Base-by-base conservation (phyloP, 495 filamentous ascomycete genomes). In the Friedmanniomyces simplex region DNA sequence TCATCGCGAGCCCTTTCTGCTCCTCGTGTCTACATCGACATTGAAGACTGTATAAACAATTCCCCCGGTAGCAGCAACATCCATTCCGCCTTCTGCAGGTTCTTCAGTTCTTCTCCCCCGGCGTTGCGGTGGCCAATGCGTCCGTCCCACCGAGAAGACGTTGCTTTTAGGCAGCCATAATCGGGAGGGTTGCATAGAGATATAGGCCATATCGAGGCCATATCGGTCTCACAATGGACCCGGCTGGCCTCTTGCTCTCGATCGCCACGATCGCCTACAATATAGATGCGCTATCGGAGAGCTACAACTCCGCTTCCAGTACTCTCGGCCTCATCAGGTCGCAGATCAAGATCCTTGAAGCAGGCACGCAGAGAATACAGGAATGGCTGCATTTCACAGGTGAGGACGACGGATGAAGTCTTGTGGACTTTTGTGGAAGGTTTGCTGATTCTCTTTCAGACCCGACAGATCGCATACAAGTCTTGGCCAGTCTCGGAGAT, bases 311-410 rank as follows among this genome's bases (percentile, higher is more conserved):
- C 11, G 50, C 56, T 24, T 28, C 32, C 10, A 34, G 26, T 13
- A 58, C 56, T 1, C 30, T 58, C 7, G 24, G 18, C 20, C 25
- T 45, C 11, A 46, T 58, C 37, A 46, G 25, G 20, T 16, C 32
- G 2, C 56, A 58, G 28, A 46, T 58, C 22, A 26, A 32, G 41
- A 22, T 36, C 8, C 30, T 58, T 7, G 39, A 58, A 25, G 30
- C 48, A 6, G 47, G 48, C 1, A 48, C 49, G 16, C 18, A 41
- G 30, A 20, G 56, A 6, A 58, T 58, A 13, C 56, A 58, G 39
- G 56, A 58, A 58, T 58, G 56, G 56, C 56, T 58, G 13, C 49
- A 53, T 41, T 57, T 21, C 30, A 57, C 55, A 10, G 28, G 28
- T 32, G 10, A 12, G 28, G 28, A 3, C 10, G 4, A 10, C 3